These are phyloP conservation scores for Pseudonectria foliicola DNA, from an alignment of 2,329 filamentous ascomycete species.

Conservation along the genomic window DNA sequence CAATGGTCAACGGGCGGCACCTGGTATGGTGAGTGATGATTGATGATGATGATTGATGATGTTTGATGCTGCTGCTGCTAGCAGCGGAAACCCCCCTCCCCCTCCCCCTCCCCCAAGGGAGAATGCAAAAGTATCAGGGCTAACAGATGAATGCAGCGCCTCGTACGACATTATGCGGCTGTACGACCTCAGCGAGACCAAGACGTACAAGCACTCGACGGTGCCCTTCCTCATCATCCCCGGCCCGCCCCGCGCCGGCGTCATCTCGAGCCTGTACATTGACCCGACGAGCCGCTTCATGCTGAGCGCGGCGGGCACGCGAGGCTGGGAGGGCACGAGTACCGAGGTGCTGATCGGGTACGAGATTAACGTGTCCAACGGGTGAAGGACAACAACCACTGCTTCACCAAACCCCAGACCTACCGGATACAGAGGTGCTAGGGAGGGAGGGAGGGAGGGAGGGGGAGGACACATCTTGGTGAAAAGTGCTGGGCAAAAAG, in stretches of 20 bases:
- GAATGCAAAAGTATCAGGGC: background rate
- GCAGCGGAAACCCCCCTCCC: too few species aligned
- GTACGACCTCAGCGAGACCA: conserved; percentile 72
- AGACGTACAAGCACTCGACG: conserved; percentile 61
- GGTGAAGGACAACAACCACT: too few species aligned
- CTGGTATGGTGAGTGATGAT: conserved; percentile 61
- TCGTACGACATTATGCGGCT: conserved; percentile 89
- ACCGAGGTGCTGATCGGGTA: conserved; percentile 94
- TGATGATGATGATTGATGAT: too few species aligned
- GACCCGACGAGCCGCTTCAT: conserved; percentile 87
- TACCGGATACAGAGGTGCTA: too few species aligned
- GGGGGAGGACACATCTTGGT: too few species aligned
- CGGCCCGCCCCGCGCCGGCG: conserved; percentile 73
- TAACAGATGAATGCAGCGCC: conserved; percentile 48
- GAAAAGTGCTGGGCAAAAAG: too few species aligned
- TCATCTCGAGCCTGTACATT: conserved; percentile 78
- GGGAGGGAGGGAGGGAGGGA: too few species aligned
- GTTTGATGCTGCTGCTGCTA: too few species aligned
- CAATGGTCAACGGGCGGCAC: conserved; percentile 91
- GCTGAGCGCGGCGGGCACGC: conserved; percentile 83
- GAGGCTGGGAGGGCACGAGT: conserved; percentile 86
- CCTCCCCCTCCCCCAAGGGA: too few species aligned
- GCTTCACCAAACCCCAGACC: too few species aligned
- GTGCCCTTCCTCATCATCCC: conserved; percentile 96
- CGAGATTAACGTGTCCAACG: conserved; percentile 55